Conservation (phyloP, 257 asterid species). For the Thymus quinquecostatus region DNA sequence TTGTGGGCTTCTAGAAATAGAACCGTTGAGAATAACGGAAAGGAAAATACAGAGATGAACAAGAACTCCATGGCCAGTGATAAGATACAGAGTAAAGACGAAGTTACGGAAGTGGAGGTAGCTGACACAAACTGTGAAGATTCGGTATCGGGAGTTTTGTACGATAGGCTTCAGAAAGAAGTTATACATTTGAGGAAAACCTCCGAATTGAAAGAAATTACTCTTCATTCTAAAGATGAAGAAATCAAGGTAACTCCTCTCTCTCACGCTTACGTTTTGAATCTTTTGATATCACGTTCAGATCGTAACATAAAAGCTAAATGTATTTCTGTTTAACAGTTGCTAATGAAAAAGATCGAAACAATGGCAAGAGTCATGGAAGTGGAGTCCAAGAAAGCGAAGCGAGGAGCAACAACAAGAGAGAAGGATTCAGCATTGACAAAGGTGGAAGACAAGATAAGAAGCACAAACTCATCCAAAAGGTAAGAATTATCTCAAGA, state of each 20-base stretch:
- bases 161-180: slow-evolving; percentile 90
- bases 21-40: slow-evolving; percentile 46
- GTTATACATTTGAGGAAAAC: slow-evolving; percentile 69
- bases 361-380: slow-evolving; percentile 67
- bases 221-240: slow-evolving; percentile 68
- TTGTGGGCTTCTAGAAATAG: slow-evolving; percentile 68
- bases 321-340: slow-evolving; percentile 43
- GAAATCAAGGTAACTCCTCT: slow-evolving; percentile 63
- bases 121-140: slow-evolving; percentile 48
- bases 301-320: neutral
- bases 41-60: slow-evolving; percentile 64
- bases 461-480: slow-evolving; percentile 45
- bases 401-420: slow-evolving; percentile 64
- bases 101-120: slow-evolving; percentile 33
- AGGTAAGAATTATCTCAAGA: slow-evolving; percentile 40
- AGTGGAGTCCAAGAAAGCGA: slow-evolving; percentile 65
- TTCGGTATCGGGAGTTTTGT: slow-evolving; percentile 74
- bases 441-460: slow-evolving; percentile 45
- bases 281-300: neutral
- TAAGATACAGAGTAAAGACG: slow-evolving; percentile 33
- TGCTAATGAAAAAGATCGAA: slow-evolving; percentile 68
- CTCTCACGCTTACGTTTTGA: neutral
- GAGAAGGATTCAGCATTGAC: slow-evolving; percentile 49
- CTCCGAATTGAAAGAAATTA: slow-evolving; percentile 54
- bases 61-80: slow-evolving; percentile 34